A percentile compares a stretch with the other conserved stretches of the same genome.
Conservation (phyloP, 192 early-diverging fungal genomes). For the Podila epigama region DNA sequence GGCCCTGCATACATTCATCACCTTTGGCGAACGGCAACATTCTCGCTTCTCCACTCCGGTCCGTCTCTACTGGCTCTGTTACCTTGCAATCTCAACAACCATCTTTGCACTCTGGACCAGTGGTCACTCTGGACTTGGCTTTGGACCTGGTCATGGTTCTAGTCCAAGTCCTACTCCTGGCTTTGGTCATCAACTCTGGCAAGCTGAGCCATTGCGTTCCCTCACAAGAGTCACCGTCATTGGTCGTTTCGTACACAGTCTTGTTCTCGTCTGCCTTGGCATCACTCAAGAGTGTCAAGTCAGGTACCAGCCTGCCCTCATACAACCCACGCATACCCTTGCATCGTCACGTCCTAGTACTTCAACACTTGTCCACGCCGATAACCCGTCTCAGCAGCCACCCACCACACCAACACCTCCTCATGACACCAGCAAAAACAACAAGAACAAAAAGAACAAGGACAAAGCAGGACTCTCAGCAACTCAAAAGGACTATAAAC, state of each 20-base stretch:
- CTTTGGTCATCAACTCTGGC: no score
- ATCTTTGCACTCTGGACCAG: constrained; percentile 18
- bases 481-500: constrained; percentile 34
- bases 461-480: background rate
- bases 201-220: background rate
- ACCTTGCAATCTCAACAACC: constrained; percentile 18
- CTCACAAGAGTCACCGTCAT: constrained; percentile 6
- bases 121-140: no score
- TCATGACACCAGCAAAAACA: constrained; percentile 8
- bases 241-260: constrained; percentile 20
- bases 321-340: background rate
- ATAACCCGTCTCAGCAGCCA: no score
- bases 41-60: constrained; percentile 14
- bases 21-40: constrained; percentile 16
- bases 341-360: constrained; percentile 13
- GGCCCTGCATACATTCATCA: constrained; percentile 11
- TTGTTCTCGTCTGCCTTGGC: constrained; percentile 3
- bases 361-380: constrained; percentile 15
- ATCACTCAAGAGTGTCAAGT: constrained; percentile 14
- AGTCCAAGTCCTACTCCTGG: no score
- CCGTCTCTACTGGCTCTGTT: constrained; percentile 25
- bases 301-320: background rate
- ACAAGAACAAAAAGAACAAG: constrained; percentile 4
- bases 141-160: no score
- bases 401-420: no score